Evolutionary conservation across 768 basidiomycete genomes (phyloP).

Genomic region (Termitomyces sp.): DNA sequence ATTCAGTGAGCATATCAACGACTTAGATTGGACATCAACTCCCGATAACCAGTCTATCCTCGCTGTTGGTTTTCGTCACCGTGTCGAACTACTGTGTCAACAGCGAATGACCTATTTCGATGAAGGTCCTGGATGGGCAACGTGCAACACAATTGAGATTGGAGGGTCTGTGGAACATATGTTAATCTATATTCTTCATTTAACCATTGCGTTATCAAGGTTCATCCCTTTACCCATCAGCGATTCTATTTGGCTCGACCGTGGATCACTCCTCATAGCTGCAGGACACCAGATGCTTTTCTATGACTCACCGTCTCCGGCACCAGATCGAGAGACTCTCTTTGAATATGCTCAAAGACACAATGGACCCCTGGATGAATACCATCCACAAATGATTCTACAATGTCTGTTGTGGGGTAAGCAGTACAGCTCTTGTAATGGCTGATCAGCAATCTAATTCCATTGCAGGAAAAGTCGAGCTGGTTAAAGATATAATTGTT

Average conservation of each 20-base stretch:
- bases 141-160: constrained; percentile 68
- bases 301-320: constrained; percentile 49
- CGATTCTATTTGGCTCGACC: constrained; percentile 89
- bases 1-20: constrained; percentile 59
- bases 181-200: not conserved
- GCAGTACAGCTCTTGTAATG: not conserved
- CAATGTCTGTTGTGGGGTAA: constrained; percentile 92
- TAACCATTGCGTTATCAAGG: constrained; percentile 31
- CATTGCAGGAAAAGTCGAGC: constrained; percentile 68
- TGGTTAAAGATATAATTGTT: constrained; percentile 80
- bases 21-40: constrained; percentile 93
- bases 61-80: constrained; percentile 80
- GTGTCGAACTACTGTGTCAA: constrained; percentile 85
- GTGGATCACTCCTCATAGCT: constrained; percentile 78
- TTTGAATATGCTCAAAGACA: constrained; percentile 80
- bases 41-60: constrained; percentile 87
- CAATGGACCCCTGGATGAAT: constrained; percentile 87
- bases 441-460: not conserved
- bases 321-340: constrained; percentile 42
- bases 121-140: constrained; percentile 73
- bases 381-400: constrained; percentile 89
- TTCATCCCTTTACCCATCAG: constrained; percentile 75
- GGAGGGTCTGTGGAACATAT: constrained; percentile 46
- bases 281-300: constrained; percentile 83
- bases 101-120: constrained; percentile 92